phyloP scores from a whole-genome alignment of 768 basidiomycete genomes.

The Lentinula edodes region DNA sequence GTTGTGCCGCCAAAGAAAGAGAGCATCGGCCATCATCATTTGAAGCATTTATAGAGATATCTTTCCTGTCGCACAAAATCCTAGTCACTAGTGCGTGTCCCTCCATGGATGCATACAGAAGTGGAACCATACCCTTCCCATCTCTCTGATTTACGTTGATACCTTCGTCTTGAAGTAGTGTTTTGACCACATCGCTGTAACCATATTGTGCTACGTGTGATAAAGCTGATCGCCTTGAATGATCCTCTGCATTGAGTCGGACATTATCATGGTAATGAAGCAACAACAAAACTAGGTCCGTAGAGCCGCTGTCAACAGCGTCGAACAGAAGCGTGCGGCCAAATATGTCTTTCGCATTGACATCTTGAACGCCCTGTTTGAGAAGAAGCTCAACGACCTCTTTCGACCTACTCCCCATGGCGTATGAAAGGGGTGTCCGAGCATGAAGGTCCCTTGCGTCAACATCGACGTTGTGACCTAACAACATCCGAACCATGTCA shows the following conservation, averaged over 20 bases:
- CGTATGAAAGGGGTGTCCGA: not conserved
- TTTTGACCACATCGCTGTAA: not conserved
- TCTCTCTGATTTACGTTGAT: not conserved
- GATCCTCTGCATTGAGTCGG: not conserved
- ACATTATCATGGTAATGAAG: not conserved
- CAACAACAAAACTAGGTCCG: not conserved
- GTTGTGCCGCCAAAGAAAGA: not conserved
- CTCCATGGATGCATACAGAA: not conserved
- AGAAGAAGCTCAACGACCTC: not conserved
- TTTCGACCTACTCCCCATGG: not conserved
- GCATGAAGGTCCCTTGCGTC: not conserved
- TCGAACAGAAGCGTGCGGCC: not conserved
- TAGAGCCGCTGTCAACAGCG: not conserved
- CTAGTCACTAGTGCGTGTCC: not conserved
- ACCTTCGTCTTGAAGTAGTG: not conserved
- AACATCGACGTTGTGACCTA: not conserved
- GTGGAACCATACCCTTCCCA: not conserved
- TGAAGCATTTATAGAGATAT: not conserved
- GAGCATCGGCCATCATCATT: not conserved
- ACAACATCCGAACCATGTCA: not conserved
- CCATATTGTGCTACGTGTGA: not conserved
- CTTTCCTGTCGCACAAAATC: not conserved
- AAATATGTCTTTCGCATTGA: not conserved
- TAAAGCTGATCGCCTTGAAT: not conserved
- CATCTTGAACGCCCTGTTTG: not conserved